phyloP scores from a whole-genome alignment of 257 asterid genomes.

The Fraxinus pennsylvanica region DNA sequence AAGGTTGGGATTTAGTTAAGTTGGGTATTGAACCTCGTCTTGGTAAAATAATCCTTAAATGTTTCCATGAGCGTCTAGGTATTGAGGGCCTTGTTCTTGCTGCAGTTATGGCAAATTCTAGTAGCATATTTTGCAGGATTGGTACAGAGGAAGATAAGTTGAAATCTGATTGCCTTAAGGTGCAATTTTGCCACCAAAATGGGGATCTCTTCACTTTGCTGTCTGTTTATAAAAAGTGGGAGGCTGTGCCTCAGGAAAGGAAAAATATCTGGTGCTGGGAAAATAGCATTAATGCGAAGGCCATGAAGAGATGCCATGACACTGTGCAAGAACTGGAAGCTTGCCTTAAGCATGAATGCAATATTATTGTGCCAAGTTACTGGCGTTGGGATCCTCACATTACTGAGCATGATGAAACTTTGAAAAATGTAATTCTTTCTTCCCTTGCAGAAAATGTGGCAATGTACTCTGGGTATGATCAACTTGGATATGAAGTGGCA shows the following conservation, averaged over 20 bases:
- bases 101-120: constrained; percentile 86
- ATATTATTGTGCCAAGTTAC: constrained; percentile 64
- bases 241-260: constrained; percentile 48
- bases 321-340: constrained; percentile 69
- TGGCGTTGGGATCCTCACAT: constrained; percentile 78
- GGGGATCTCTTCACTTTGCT: constrained; percentile 96
- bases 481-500: constrained; percentile 89
- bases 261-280: constrained; percentile 91
- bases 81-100: constrained; percentile 91
- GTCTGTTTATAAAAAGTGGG: constrained; percentile 90
- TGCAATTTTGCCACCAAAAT: constrained; percentile 77
- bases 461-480: constrained; percentile 88
- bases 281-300: constrained; percentile 86
- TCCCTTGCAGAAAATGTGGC: constrained; percentile 87
- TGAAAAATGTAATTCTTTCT: constrained; percentile 67
- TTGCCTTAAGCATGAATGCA: constrained; percentile 71
- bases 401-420: constrained; percentile 47
- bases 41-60: constrained; percentile 73
- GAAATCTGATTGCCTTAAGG: constrained; percentile 83
- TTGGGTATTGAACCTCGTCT: constrained; percentile 95
- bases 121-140: constrained; percentile 89
- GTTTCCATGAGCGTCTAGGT: constrained; percentile 60
- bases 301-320: constrained; percentile 88
- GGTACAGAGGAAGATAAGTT: constrained; percentile 67
- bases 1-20: constrained; percentile 71